phyloP scores from a whole-genome alignment of 2,329 filamentous ascomycete species.

The Penicillium decumbens region DNA sequence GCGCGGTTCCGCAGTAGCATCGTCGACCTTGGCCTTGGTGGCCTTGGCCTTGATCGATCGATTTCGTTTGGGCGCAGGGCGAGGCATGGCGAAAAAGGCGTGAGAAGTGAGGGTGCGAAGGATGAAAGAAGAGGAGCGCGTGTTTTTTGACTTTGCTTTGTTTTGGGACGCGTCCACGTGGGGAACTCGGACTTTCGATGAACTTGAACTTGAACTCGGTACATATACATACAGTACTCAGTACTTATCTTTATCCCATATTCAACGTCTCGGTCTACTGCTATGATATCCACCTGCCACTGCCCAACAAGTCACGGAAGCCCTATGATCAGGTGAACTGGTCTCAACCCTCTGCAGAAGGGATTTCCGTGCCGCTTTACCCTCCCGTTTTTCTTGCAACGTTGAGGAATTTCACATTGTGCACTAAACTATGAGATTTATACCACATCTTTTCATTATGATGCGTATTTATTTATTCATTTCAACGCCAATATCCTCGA shows the following conservation, averaged over 20 bases:
- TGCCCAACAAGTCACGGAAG: neutral
- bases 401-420: neutral
- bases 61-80: conserved; percentile 23
- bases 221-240: no score
- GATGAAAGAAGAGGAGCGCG: conserved; percentile 6
- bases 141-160: conserved; percentile 3
- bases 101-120: neutral
- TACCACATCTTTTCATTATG: neutral
- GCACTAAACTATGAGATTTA: neutral
- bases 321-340: neutral
- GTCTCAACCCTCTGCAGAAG: neutral
- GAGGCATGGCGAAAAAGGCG: conserved; percentile 16
- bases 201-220: no score
- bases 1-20: neutral
- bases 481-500: neutral
- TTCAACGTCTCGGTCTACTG: neutral
- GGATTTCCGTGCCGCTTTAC: neutral
- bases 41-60: conserved; percentile 11
- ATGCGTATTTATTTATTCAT: neutral
- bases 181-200: neutral
- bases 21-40: conserved; percentile 1
- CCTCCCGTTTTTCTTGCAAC: neutral
- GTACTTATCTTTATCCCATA: no score
- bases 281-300: neutral
- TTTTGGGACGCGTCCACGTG: conserved; percentile 19